phyloP scores from a whole-genome alignment of 2,329 filamentous ascomycete genomes.

The Nemania sp. region DNA sequence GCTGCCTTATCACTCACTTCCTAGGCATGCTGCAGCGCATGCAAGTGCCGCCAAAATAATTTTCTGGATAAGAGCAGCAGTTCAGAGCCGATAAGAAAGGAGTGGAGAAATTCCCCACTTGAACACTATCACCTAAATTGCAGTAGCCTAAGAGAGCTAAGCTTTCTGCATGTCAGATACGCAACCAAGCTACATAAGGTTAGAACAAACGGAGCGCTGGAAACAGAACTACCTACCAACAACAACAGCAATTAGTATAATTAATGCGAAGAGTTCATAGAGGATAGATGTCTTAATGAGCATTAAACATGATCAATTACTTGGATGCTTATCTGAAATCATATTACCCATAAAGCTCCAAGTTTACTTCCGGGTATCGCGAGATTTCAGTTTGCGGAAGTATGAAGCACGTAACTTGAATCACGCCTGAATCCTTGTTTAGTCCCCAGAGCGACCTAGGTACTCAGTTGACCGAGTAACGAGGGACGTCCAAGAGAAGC shows the following conservation, averaged over 20 bases:
- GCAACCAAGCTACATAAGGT: background rate
- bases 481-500: too few species aligned
- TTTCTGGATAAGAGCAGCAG: conserved; percentile 28
- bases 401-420: background rate
- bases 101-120: conserved; percentile 1
- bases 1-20: too few species aligned
- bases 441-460: background rate
- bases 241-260: too few species aligned
- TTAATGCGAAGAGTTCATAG: too few species aligned
- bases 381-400: too few species aligned
- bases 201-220: background rate
- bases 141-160: background rate
- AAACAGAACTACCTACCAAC: too few species aligned
- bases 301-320: too few species aligned
- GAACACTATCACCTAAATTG: background rate
- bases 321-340: too few species aligned
- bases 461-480: background rate
- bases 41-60: conserved; percentile 28
- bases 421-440: background rate
- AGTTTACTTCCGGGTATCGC: too few species aligned
- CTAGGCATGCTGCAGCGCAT: too few species aligned
- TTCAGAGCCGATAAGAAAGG: conserved; percentile 15
- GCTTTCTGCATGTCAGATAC: background rate
- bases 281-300: too few species aligned
- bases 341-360: too few species aligned